phyloP scores from a whole-genome alignment of 2,329 filamentous ascomycete species.

The Colletotrichum paranaense region DNA sequence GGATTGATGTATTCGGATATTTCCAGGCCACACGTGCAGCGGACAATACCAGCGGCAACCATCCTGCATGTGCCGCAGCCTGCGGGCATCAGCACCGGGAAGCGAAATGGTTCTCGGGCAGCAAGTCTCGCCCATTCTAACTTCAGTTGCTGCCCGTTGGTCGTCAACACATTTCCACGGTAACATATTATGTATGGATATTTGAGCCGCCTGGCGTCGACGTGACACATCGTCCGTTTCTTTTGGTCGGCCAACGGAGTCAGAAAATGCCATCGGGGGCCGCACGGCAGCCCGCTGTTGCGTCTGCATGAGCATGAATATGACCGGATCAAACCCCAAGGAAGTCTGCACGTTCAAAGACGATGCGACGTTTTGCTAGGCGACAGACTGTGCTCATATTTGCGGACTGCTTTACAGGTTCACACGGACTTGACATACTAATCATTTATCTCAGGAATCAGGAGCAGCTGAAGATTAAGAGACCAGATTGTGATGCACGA shows the following conservation, averaged over 20 bases:
- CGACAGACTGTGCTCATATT: not conserved
- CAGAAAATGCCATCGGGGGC: not conserved
- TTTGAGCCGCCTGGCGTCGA: not conserved
- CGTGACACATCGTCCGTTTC: not conserved
- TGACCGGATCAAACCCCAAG: not conserved
- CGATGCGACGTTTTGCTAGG: not conserved
- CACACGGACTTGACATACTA: not conserved
- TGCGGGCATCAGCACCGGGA: not conserved
- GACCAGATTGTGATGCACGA: not conserved
- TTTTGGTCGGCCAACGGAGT: not conserved
- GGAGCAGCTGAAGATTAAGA: not conserved
- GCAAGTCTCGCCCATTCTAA: not conserved
- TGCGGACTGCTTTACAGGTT: not conserved
- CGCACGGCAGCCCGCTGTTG: not conserved
- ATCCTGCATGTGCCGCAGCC: constrained; percentile 7
- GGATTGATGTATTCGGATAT: constrained; percentile 28
- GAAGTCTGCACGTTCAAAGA: not conserved
- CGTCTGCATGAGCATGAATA: not conserved
- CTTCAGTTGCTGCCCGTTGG: not conserved
- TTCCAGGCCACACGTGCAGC: constrained; percentile 15
- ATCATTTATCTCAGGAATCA: not conserved
- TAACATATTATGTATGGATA: not conserved
- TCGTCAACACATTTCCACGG: not conserved
- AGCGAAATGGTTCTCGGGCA: not conserved
- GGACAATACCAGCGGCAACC: constrained; percentile 9